Percentiles rank a stretch among this genome's conserved stretches.
phyloP scores from a whole-genome alignment of 1,139 yeast genomes.

The Sugiyamaella japonica region DNA sequence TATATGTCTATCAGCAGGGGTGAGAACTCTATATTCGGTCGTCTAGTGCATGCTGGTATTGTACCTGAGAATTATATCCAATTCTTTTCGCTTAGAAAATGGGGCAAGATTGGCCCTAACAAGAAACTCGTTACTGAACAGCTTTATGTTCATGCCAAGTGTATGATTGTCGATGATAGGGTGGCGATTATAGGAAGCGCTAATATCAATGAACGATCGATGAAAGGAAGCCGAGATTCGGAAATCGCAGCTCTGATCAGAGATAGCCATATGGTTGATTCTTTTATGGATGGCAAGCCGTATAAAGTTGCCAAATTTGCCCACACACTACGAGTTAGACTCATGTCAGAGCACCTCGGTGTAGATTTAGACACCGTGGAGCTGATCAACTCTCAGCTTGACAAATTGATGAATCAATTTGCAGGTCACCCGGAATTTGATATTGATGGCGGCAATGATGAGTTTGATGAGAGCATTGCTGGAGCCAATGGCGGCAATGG shows the following conservation, averaged over 20 bases:
- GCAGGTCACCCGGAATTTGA: not conserved
- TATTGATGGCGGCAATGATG: not conserved
- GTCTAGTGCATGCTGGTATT: conserved; percentile 74
- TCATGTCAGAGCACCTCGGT: conserved; percentile 97
- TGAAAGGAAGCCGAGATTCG: conserved; percentile 91
- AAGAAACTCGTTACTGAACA: conserved; percentile 83
- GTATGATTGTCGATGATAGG: conserved; percentile 91
- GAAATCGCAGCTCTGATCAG: conserved; percentile 88
- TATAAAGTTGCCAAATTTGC: conserved; percentile 85
- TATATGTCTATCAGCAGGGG: conserved; percentile 93
- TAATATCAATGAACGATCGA: conserved; percentile 91
- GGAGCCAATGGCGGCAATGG: not conserved
- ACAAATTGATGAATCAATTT: conserved; percentile 6
- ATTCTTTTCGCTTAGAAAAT: conserved; percentile 86
- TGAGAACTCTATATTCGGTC: conserved; percentile 81
- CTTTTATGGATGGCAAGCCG: conserved; percentile 79
- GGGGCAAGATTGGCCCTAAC: conserved; percentile 88
- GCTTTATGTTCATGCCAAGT: conserved; percentile 89
- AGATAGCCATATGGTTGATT: conserved; percentile 72
- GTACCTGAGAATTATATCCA: conserved; percentile 86
- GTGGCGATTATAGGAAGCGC: conserved; percentile 95
- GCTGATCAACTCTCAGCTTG: conserved; percentile 61
- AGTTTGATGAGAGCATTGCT: not conserved
- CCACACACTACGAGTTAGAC: conserved; percentile 79
- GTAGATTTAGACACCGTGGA: conserved; percentile 88